Evolutionary conservation across 768 basidiomycete species (phyloP), one percentile per base, ranked within the genome.

Genomic region (Amanita rubescens): DNA sequence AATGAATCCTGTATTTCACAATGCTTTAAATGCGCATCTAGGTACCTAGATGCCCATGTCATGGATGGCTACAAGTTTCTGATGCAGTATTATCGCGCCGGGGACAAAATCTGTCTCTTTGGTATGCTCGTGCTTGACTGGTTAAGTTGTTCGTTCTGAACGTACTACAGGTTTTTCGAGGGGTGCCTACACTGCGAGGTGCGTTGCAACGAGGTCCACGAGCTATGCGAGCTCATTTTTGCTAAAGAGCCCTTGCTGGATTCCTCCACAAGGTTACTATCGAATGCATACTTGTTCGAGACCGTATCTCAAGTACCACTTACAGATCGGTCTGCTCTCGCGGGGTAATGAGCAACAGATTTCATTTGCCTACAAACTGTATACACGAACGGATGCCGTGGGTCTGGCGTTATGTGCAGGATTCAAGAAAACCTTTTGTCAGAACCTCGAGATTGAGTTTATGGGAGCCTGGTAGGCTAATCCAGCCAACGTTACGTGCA

Each of bases 61-160:
- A 78, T 82, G 67, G 83, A 78, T 8, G 90, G 90, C 0, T 92
- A 91, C 66, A 71, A 69, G 56, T 91, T 84, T 65, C 68, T 91
- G 49, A 90, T 91, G 89, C 75, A 85, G 56, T 90, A 85, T 60
- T 89, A 85, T 62, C 72, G 69, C n/a, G 59, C 68, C 0, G 90
- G 88, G 1, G 87, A 89, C 63, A 87, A 76, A 64, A 78, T 90
- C 30, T 88, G 82, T 60, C 65, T 90, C 19, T 88, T 89, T 54
- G 87, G 85, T 82, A 52, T 22, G 70, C 60, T 35, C 33, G 61
- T 55, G 17, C 58, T n/a, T n/a, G n/a, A n/a, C n/a, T n/a, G n/a
- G n/a, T n/a, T n/a, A n/a, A n/a, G n/a, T n/a, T n/a, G n/a, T n/a
- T n/a, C n/a, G n/a, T 24, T 19, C 2, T 34, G 14, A 14, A 35